Base-by-base conservation (phyloP, 2,329 filamentous ascomycete genomes). In the Claviceps sorghi region DNA sequence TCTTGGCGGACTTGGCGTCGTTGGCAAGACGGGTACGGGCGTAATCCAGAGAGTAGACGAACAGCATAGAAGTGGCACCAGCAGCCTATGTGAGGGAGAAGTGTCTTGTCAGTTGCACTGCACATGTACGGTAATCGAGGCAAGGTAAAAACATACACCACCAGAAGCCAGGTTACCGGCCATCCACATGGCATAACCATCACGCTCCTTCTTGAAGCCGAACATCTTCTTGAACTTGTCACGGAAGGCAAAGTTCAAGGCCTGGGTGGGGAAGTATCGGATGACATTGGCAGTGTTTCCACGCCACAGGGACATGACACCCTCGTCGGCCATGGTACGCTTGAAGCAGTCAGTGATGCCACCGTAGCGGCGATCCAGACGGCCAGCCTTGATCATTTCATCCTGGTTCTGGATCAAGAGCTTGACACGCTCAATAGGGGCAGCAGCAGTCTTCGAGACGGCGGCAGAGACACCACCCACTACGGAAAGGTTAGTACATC, bases 151-250 rank as follows among this genome's bases (percentile, higher is more conserved):
- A 84, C 84, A 73, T 86, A 88, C 89, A 95, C 93, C 93, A 88
- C 93, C 93, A 69, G 93, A 98, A 72, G 93, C 93, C 78, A 98
- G 80, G 88, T 98, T 98, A 83, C 93, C 93, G 64, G 80, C 82
- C 93, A 98, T 97, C 93, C 93, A 98, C 86, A 90, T 89, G 72
- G 77, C 80, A 76, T 98, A 98, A 69, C 93, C 93, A 74, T 98
- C 93, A 77, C 84, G 85, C 60, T 98, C 93, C 87, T 97, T 97
- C 89, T 97, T 98, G 89, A 88, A 98, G 72, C 88, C 87, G 85
- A 98, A 98, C 90, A 98, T 94, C 71, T 86, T 82, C 89, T 98
- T 98, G 89, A 96, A 98, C 84, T 94, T 96, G 77, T 98, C 93
- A 76, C 93, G 93, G 93, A 98, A 98, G 73, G 93, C 93, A 72